Evolutionary conservation across 495 filamentous ascomycete genomes (phyloP), one percentile per base, ranked within the genome.

Genomic region (Aspergillus egyptiacus): DNA sequence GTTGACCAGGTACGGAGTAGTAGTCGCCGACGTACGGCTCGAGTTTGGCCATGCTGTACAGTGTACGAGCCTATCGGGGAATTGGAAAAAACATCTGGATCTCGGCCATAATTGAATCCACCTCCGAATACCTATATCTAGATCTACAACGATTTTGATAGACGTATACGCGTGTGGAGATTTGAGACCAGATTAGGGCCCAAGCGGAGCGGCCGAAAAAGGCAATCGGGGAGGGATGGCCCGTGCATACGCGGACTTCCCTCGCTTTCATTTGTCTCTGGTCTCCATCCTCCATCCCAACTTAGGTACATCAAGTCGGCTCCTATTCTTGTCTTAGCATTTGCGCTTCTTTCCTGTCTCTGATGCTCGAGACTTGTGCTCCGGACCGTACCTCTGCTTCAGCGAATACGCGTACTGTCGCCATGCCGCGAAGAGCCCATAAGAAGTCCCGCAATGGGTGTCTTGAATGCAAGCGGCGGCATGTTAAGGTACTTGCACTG

Each of bases 361-460:
- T n/a, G n/a, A n/a, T n/a, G n/a, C n/a, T n/a, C n/a, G n/a, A n/a
- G n/a, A n/a, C n/a, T n/a, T n/a, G n/a, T n/a, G n/a, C n/a, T n/a
- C n/a, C n/a, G n/a, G n/a, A n/a, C n/a, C n/a, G n/a, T n/a, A n/a
- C n/a, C n/a, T n/a, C 39, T 30, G 39, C n/a, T 2, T n/a, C 14
- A 15, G 24, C 39, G 24, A 43, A 43, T 43, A 43, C 40, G 40
- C 40, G 40, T 43, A 43, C 25, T 20, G n/a, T n/a, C 40, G 27
- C 4, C 14, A 53, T 53, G 51, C 57, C 59, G 14, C 67, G 65
- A 17, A 56, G 62, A 52, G 46, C 60, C 6, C 67, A 70, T 42
- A 58, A 47, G 31, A 71, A 71, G 34, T 68, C 63, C 23, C 57
- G 65, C n/a, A 60, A 61, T 42, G 68, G 67, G 20, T 70, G 65